These are phyloP conservation scores for Russula lepida DNA, from an alignment of 768 basidiomycete genomes.

Conservation along the genomic window DNA sequence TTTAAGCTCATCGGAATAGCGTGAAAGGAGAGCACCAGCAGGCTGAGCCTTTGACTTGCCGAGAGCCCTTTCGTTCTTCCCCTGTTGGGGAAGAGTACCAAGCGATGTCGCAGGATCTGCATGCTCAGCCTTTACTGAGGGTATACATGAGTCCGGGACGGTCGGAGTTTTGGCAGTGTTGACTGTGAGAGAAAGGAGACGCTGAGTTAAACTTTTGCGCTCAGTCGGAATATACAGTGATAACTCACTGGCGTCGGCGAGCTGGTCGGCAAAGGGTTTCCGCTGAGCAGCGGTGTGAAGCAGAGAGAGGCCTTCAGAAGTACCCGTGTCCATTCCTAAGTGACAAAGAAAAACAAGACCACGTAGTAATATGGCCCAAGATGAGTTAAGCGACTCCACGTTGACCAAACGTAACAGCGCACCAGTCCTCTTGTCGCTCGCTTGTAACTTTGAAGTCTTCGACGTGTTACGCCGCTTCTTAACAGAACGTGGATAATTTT, in stretches of 20 bases:
- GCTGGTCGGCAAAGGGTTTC: neutral
- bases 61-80: neutral
- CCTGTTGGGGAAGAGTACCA: neutral
- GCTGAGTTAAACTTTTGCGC: neutral
- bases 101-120: neutral
- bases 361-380: neutral
- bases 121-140: neutral
- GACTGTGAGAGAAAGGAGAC: neutral
- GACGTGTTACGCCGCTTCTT: neutral
- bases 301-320: neutral
- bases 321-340: neutral
- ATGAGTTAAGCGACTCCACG: neutral
- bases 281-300: neutral
- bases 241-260: constrained; percentile 7
- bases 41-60: neutral
- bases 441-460: neutral
- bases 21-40: neutral
- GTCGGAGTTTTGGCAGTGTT: neutral
- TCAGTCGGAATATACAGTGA: neutral
- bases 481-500: neutral
- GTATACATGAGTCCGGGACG: neutral
- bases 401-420: neutral
- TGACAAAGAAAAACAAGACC: neutral
- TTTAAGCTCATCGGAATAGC: neutral
- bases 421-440: neutral